phyloP scores from a whole-genome alignment of 805 yeast genomes.

The Cephaloascus fragrans region DNA sequence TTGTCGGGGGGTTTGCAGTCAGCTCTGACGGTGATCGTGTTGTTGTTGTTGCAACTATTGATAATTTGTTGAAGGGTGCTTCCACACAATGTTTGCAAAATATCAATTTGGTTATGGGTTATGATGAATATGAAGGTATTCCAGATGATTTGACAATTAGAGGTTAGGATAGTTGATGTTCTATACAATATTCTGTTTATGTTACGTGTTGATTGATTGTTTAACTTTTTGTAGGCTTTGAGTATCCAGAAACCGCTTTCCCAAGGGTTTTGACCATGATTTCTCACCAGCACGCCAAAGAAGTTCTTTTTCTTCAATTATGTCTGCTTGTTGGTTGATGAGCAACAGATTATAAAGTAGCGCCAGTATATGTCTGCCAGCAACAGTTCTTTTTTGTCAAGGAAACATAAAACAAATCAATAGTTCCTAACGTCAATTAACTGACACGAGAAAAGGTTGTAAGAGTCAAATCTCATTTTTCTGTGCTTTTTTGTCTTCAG shows the following conservation, averaged over 20 bases:
- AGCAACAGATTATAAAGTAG: too few relatives aligned
- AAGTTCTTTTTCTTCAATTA: too few relatives aligned
- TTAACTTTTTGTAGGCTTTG: not conserved
- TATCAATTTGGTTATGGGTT: conserved; percentile 82
- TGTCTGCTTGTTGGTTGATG: too few relatives aligned
- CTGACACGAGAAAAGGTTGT: too few relatives aligned
- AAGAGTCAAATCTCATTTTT: too few relatives aligned
- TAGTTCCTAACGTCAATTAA: too few relatives aligned
- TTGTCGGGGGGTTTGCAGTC: conserved; percentile 93
- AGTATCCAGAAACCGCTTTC: not conserved
- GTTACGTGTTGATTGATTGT: not conserved
- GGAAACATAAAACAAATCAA: too few relatives aligned
- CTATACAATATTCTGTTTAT: not conserved
- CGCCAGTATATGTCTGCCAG: too few relatives aligned
- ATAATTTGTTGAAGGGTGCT: conserved; percentile 94
- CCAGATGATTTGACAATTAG: conserved; percentile 58
- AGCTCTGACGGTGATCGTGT: conserved; percentile 83
- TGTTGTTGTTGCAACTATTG: conserved; percentile 91
- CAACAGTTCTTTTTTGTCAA: too few relatives aligned
- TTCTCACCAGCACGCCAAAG: not conserved
- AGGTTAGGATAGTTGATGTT: conserved; percentile 17
- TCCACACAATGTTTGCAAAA: conserved; percentile 98
- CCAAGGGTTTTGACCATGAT: not conserved
- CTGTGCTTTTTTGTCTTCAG: too few relatives aligned
- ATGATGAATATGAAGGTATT: conserved; percentile 92